phyloP scores from a whole-genome alignment of 2,329 filamentous ascomycete species.

The Leptographium procerum region DNA sequence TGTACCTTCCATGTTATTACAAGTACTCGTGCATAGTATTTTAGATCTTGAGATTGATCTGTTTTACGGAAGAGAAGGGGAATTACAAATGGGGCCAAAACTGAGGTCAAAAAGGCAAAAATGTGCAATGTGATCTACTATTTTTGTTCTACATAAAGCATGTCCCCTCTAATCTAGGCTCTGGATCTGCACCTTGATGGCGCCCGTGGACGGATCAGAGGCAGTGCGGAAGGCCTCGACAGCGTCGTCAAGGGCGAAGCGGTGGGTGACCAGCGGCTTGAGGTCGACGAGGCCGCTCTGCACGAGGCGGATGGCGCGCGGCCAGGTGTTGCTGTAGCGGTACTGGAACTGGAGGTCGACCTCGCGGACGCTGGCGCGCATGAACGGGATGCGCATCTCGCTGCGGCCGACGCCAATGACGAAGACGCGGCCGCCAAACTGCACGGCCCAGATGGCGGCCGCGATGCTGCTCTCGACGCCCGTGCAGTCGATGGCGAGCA shows the following conservation, averaged over 20 bases:
- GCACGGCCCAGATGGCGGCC: conserved; percentile 76
- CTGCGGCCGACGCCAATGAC: conserved; percentile 92
- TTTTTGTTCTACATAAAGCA: too few relatives aligned
- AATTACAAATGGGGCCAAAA: too few relatives aligned
- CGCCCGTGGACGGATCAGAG: conserved; percentile 75
- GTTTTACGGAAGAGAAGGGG: too few relatives aligned
- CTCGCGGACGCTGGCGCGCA: conserved; percentile 81
- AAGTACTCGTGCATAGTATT: too few relatives aligned
- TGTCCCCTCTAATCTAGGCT: conserved; percentile 36
- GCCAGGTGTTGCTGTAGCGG: conserved; percentile 93
- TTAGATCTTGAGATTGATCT: too few relatives aligned
- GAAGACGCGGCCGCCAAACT: conserved; percentile 95
- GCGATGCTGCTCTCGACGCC: conserved; percentile 85
- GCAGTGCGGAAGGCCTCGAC: conserved; percentile 83
- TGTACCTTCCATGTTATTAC: too few relatives aligned
- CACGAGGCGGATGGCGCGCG: conserved; percentile 77
- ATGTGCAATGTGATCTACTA: too few relatives aligned
- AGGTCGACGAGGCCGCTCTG: conserved; percentile 76
- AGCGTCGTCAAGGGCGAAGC: conserved; percentile 76
- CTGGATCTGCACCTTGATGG: conserved; percentile 97
- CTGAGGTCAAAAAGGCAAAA: too few relatives aligned
- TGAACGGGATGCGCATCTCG: conserved; percentile 92
- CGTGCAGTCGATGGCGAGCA: conserved; percentile 81
- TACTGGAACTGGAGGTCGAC: conserved; percentile 96
- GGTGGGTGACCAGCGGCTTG: conserved; percentile 74